phyloP scores from a whole-genome alignment of 2,329 filamentous ascomycete species.

The Emydomyces testavorans region DNA sequence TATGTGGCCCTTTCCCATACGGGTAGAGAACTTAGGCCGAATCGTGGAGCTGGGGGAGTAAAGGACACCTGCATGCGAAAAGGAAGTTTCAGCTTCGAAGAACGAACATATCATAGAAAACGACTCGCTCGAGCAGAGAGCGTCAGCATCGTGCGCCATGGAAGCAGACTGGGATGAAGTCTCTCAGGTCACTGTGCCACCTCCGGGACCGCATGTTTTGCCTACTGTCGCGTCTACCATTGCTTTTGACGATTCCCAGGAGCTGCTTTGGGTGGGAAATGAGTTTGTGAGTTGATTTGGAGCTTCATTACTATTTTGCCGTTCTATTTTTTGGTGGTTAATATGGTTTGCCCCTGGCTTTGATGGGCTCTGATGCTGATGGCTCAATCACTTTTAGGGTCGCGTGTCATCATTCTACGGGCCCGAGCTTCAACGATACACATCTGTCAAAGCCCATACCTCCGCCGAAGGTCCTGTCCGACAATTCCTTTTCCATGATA shows the following conservation, averaged over 20 bases:
- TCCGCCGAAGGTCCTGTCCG: conserved; percentile 65
- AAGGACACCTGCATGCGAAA: neutral
- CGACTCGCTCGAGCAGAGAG: neutral
- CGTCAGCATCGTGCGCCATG: conserved; percentile 24
- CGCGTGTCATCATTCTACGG: conserved; percentile 81
- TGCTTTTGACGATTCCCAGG: conserved; percentile 78
- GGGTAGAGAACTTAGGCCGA: conserved; percentile 17
- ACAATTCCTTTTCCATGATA: conserved; percentile 83
- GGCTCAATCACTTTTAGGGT: conserved; percentile 45
- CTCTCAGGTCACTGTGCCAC: conserved; percentile 68
- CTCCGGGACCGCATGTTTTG: conserved; percentile 58
- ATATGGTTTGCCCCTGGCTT: neutral
- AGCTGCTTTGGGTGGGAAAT: conserved; percentile 87
- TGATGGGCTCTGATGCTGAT: neutral
- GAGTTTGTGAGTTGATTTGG: conserved; percentile 55
- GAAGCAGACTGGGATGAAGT: conserved; percentile 51
- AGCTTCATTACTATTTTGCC: neutral
- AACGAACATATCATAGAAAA: neutral
- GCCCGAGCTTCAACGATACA: conserved; percentile 74
- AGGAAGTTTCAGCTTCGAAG: neutral
- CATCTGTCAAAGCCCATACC: conserved; percentile 72
- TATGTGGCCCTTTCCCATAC: conserved; percentile 24
- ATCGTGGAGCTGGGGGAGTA: conserved; percentile 2
- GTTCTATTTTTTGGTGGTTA: neutral
- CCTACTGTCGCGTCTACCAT: conserved; percentile 65